Base-by-base conservation (phyloP, 495 filamentous ascomycete species). In the Cercophora scortea region DNA sequence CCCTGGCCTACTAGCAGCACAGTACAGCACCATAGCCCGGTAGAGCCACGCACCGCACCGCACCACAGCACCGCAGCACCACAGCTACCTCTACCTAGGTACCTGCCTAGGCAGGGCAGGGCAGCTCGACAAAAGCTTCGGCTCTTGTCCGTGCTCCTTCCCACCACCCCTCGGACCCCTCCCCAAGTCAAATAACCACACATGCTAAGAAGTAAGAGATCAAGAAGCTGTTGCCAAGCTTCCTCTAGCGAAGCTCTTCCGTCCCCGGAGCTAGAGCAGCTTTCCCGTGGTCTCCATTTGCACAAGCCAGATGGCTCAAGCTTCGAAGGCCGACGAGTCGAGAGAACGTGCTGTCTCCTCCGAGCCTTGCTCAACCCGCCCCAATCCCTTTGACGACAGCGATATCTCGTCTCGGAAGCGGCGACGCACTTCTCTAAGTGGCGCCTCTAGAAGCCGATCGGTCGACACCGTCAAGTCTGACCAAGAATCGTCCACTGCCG, bases 261-360 rank as follows among this genome's bases (percentile, higher is more conserved):
- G 49, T 61, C 51, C 44, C 25, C 50, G 58, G 58, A 62, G 65
- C 62, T 56, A 42, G 55, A 60, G 51, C 57, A 52, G 59, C 55
- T 51, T 53, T 58, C 52, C 52, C 51, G 56, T 47, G 13, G 49
- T 48, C 45, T 34, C 45, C 54, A 44, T 53, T 49, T 58, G 55
- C 61, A 57, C 59, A 63, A 65, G 56, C 61, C 73, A 72, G 72
- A 81, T 81, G 78, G 77, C 77, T 71, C 70, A 70, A 64, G 68
- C 72, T 64, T 61, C 73, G 66, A 66, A 61, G 57, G 56, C 64
- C 55, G 67, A 75, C 70, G 71, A 75, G 62, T 66, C 70, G 64
- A 72, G 68, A 74, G 75, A 79, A 70, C 76, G 76, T 70, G 75
- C 76, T 55, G 66, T 71, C 66, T 81, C 78, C 59, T 80, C 76